Conservation (phyloP, 139 green algal genomes). For the Picochlorum sp. region DNA sequence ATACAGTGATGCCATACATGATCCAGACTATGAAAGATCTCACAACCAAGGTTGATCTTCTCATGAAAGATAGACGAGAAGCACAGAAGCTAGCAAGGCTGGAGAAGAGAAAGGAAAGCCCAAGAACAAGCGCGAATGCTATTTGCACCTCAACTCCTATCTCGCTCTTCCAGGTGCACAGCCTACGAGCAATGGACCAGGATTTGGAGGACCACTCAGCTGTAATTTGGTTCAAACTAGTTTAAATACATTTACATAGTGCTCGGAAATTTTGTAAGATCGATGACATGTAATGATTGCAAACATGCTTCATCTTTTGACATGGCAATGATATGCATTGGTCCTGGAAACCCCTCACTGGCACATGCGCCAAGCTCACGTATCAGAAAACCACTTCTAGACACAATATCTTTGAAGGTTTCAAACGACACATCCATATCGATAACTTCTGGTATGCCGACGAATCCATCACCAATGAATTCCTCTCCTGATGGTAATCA, state of each 20-base stretch:
- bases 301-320: conserved; percentile 2
- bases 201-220: background rate
- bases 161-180: conserved; percentile 19
- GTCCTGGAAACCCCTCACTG: conserved; percentile 2
- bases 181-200: background rate
- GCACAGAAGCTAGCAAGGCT: conserved; percentile 28
- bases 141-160: conserved; percentile 40
- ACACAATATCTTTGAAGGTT: background rate
- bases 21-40: conserved; percentile 91
- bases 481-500: conserved; percentile 12
- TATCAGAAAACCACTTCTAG: background rate
- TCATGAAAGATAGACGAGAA: conserved; percentile 42
- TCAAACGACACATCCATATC: conserved; percentile 5
- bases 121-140: conserved; percentile 51
- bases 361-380: background rate
- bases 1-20: conserved; percentile 93
- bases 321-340: conserved; percentile 2
- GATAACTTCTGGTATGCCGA: background rate
- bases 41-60: conserved; percentile 68
- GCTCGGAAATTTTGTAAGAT: no score
- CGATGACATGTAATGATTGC: background rate
- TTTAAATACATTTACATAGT: no score
- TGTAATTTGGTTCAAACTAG: background rate
- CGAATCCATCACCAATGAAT: conserved; percentile 6
- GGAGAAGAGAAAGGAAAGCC: conserved; percentile 31